Percentiles rank a stretch among this genome's conserved stretches.
phyloP scores from a whole-genome alignment of 768 basidiomycete species.

The Rhizopogon vesiculosus region DNA sequence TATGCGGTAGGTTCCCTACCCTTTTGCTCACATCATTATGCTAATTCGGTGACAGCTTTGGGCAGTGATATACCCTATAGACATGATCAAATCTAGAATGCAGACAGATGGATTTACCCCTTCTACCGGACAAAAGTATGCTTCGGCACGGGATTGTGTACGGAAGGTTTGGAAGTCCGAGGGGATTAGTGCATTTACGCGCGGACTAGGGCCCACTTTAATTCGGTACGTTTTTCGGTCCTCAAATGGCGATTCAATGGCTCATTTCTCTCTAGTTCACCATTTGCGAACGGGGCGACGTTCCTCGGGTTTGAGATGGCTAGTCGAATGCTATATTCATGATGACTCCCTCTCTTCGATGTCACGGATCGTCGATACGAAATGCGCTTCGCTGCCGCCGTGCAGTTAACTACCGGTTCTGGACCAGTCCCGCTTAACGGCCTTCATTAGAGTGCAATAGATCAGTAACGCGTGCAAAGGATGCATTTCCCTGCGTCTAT shows the following conservation, averaged over 20 bases:
- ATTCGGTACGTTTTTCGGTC: constrained; percentile 59
- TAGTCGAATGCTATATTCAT: constrained; percentile 58
- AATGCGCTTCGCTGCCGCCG: not conserved
- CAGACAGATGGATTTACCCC: constrained; percentile 88
- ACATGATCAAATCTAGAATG: constrained; percentile 94
- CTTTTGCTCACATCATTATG: not conserved
- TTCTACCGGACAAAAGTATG: constrained; percentile 76
- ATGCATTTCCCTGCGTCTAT: not conserved
- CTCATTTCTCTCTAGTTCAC: constrained; percentile 55
- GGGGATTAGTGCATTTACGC: constrained; percentile 81
- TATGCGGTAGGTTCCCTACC: constrained; percentile 62
- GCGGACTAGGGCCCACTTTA: constrained; percentile 89
- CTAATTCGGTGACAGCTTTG: constrained; percentile 51
- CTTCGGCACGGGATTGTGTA: constrained; percentile 77
- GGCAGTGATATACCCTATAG: constrained; percentile 93
- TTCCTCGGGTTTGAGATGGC: constrained; percentile 96
- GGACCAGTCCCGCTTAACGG: not conserved
- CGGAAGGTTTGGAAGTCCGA: constrained; percentile 79
- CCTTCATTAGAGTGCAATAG: not conserved
- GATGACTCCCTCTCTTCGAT: not conserved
- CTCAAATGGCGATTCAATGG: constrained; percentile 2
- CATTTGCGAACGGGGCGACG: constrained; percentile 95
- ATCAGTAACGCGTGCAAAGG: not conserved
- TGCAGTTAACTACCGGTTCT: not conserved
- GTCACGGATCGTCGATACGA: not conserved